phyloP scores from a whole-genome alignment of 495 filamentous ascomycete genomes.

The Xylaria intraflava region DNA sequence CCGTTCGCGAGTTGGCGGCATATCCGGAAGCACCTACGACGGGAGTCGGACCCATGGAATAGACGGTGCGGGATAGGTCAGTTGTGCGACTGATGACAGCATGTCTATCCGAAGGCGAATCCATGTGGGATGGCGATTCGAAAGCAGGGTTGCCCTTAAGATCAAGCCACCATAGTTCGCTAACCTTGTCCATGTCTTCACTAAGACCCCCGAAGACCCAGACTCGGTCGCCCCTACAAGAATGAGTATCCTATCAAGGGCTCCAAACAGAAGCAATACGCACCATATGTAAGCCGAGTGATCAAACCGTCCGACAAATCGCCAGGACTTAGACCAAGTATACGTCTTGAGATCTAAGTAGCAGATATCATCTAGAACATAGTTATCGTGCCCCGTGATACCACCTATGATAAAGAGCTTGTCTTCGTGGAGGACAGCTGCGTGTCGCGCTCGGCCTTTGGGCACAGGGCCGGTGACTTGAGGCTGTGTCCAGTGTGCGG shows the following conservation, averaged over 20 bases:
- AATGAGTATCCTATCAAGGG: slow-evolving; percentile 1
- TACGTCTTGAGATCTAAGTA: slow-evolving; percentile 95
- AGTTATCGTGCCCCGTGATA: slow-evolving; percentile 77
- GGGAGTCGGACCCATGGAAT: slow-evolving; percentile 32
- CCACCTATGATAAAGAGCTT: slow-evolving; percentile 93
- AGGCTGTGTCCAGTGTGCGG: slow-evolving; percentile 89
- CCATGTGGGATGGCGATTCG: slow-evolving; percentile 64
- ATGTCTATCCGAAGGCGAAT: slow-evolving; percentile 50
- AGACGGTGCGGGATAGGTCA: slow-evolving; percentile 38
- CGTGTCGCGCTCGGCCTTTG: slow-evolving; percentile 84
- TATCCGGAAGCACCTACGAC: slow-evolving; percentile 63
- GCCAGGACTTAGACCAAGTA: slow-evolving; percentile 96
- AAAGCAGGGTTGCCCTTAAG: slow-evolving; percentile 82
- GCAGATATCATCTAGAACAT: slow-evolving; percentile 88
- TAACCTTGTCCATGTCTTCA: slow-evolving; percentile 90
- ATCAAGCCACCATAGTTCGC: slow-evolving; percentile 95
- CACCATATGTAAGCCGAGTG: slow-evolving; percentile 85
- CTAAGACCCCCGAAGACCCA: slow-evolving; percentile 97
- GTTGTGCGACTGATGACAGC: slow-evolving; percentile 23
- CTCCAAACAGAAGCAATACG: background rate
- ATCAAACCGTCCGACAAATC: slow-evolving; percentile 87
- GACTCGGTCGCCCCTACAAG: slow-evolving; percentile 57
- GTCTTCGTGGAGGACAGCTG: slow-evolving; percentile 89
- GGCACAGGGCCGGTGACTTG: slow-evolving; percentile 75
- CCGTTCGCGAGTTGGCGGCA: slow-evolving; percentile 80